Base-by-base conservation (phyloP, 2,329 filamentous ascomycete genomes). In the Colletotrichum nymphaeae region DNA sequence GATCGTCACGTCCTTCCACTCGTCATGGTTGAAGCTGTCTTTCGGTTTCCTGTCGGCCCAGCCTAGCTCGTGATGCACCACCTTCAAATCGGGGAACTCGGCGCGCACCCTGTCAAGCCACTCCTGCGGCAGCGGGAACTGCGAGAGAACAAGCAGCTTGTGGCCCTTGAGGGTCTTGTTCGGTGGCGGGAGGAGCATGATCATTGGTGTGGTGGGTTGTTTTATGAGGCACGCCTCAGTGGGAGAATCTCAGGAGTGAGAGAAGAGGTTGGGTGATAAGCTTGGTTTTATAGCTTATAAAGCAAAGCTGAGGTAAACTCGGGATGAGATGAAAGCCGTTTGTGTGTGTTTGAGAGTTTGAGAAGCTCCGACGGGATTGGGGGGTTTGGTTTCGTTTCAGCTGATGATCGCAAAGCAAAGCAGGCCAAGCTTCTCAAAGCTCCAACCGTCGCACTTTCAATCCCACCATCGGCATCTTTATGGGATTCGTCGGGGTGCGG, bases 1-100 rank as follows among this genome's bases (percentile, higher is more conserved):
- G 6, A 90, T 78, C 0, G 88, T 90, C n/a, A 86, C 85, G 11
- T 85, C 80, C 30, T 82, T 79, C 86, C 87, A 89, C 28, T 86
- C 83, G 5, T 84, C 77, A 1, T 79, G 78, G 0, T 81, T 75
- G 7, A 83, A 76, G 0, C 78, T 74, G 1, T 74, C 75, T 0
- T 73, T 63, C 1, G 79, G 64, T 52, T 75, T 74, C 67, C 78
- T 78, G 6, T 79, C 74, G 22, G 79, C 77, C 78, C 81, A 83
- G 5, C 73, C 69, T 3, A 79, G 75, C 19, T 80, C 66, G 14
- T 79, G 77, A 37, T 78, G 77, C 19, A 81, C 77, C 8, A 89
- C 78, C 28, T 83, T 69, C n/a, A 90, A 79, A 7, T 83, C 86
- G 0, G 87, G 86, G 67, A 84, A 89, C 52, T 80, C 75, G 7